phyloP scores from a whole-genome alignment of 306 rosid species.

The Cyclanthera cordifolia region DNA sequence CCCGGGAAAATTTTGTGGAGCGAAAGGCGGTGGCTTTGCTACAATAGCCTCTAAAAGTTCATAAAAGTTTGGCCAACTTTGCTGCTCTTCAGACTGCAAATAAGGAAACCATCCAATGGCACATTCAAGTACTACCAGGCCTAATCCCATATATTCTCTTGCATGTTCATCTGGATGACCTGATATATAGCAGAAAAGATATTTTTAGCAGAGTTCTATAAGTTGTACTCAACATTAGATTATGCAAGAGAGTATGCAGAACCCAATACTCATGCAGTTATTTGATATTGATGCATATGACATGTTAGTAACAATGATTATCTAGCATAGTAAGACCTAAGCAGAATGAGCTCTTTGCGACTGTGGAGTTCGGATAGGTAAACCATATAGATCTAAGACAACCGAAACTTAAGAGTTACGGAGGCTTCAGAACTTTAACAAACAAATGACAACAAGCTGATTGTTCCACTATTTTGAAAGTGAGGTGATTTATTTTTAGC shows the following conservation, averaged over 20 bases:
- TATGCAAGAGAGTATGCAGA: no score
- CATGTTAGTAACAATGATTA: no score
- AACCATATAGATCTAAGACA: no score
- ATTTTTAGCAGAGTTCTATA: neutral
- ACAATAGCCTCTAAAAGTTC: slow-evolving; percentile 91
- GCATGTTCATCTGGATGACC: slow-evolving; percentile 96
- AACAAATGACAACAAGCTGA: neutral
- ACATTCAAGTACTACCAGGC: slow-evolving; percentile 94
- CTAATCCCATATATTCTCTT: slow-evolving; percentile 95
- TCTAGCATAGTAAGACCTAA: no score
- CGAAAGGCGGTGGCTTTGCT: slow-evolving; percentile 81
- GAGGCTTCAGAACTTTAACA: neutral
- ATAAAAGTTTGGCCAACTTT: slow-evolving; percentile 82
- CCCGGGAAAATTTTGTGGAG: slow-evolving; percentile 86
- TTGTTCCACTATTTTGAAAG: neutral
- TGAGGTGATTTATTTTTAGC: neutral
- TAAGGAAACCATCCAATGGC: slow-evolving; percentile 93
- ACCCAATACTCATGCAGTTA: no score
- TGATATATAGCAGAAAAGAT: slow-evolving; percentile 21
- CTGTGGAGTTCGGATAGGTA: no score
- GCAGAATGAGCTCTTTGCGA: no score
- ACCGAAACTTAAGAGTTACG: neutral
- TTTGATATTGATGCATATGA: neutral
- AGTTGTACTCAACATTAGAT: no score
- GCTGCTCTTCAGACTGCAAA: slow-evolving; percentile 80